phyloP scores from a whole-genome alignment of 2,329 filamentous ascomycete genomes.

The Sporothrix euskadiensis region DNA sequence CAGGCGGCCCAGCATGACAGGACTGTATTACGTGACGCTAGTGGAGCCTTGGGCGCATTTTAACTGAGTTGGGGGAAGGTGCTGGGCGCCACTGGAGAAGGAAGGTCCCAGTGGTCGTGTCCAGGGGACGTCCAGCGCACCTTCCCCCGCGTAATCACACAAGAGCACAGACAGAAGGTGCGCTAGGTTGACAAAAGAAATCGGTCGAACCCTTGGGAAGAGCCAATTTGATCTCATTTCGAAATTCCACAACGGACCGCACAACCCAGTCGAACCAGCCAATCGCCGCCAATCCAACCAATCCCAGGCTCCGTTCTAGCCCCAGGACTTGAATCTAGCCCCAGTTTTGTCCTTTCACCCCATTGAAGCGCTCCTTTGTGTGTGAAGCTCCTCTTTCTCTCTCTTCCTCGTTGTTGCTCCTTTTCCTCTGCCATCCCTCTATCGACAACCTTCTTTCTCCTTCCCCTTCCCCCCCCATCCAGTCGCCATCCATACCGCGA shows the following conservation, averaged over 20 bases:
- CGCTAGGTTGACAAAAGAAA: constrained; percentile 23
- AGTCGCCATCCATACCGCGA: constrained; percentile 27
- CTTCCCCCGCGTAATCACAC: constrained; percentile 1
- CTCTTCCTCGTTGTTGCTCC: neutral
- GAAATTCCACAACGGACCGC: constrained; percentile 15
- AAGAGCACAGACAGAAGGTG: neutral
- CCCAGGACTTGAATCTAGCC: neutral
- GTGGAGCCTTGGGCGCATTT: neutral
- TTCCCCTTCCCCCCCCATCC: neutral
- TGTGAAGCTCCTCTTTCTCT: neutral
- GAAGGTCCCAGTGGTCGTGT: neutral
- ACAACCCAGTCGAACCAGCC: neutral
- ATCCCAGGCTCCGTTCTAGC: neutral
- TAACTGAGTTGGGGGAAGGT: neutral
- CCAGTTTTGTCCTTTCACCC: constrained; percentile 4
- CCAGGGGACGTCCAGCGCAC: neutral
- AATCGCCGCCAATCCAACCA: constrained; percentile 1
- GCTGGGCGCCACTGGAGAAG: neutral
- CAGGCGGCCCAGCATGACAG: neutral
- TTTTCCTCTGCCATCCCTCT: constrained; percentile 14
- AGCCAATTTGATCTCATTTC: constrained; percentile 7
- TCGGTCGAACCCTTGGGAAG: constrained; percentile 23
- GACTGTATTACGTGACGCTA: constrained; percentile 3
- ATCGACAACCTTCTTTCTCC: constrained; percentile 7
- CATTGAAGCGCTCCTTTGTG: neutral